Percentiles rank a stretch among this genome's conserved stretches.
These are phyloP conservation scores for Crucibulum laeve DNA, from an alignment of 768 basidiomycete species.

Conservation along the genomic window DNA sequence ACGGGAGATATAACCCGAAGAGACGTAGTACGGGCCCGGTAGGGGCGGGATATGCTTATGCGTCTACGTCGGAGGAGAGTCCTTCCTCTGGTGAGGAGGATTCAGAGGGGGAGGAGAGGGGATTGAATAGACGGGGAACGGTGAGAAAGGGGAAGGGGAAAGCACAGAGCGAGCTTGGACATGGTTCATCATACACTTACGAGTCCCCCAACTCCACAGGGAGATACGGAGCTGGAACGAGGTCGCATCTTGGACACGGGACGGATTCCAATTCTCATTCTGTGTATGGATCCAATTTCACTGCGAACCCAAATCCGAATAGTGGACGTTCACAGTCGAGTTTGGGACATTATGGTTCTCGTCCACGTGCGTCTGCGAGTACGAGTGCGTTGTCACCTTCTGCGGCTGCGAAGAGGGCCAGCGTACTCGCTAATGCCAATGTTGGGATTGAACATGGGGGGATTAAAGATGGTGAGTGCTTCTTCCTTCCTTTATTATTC, in stretches of 20 bases:
- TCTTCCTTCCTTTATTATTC: slow-evolving; percentile 1
- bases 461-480: slow-evolving; percentile 7
- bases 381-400: slow-evolving; percentile 53
- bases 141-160: neutral
- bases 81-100: slow-evolving; percentile 17
- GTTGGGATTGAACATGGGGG: slow-evolving; percentile 24
- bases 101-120: slow-evolving; percentile 4
- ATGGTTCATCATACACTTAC: too few relatives aligned
- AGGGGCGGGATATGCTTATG: slow-evolving; percentile 17
- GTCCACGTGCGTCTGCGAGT: slow-evolving; percentile 51
- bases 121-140: neutral
- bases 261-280: slow-evolving; percentile 20
- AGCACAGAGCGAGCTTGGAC: too few relatives aligned
- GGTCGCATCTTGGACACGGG: slow-evolving; percentile 40
- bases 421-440: slow-evolving; percentile 28
- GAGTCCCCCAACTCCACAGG: too few relatives aligned
- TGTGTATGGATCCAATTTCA: slow-evolving; percentile 21
- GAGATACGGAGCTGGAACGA: slow-evolving; percentile 12
- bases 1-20: too few relatives aligned
- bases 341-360: slow-evolving; percentile 24
- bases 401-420: slow-evolving; percentile 48
- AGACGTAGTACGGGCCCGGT: neutral
- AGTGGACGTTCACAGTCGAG: slow-evolving; percentile 32
- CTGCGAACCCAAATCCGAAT: too few relatives aligned
- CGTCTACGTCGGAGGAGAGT: slow-evolving; percentile 25